Evolutionary conservation across 2,329 filamentous ascomycete species (phyloP), one percentile per base, ranked within the genome.

Genomic region (Didymella keratinophila): DNA sequence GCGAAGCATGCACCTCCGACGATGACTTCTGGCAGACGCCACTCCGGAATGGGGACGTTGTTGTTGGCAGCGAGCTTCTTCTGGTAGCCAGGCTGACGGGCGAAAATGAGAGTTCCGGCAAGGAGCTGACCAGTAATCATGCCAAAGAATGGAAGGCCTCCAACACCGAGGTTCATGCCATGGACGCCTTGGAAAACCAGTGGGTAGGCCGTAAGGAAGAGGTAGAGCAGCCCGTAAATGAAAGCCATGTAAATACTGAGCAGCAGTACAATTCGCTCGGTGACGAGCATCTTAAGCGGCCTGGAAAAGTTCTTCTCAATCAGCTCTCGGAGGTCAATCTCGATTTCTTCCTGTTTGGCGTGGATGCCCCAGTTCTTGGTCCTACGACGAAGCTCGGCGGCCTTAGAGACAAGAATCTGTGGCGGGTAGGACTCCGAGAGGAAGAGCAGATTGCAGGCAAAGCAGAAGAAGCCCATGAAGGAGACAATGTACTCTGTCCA

Each of bases 141-240:
- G 53, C 92, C 92, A 69, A 97, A 91, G 76, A 93, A 96, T 4
- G 92, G 87, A 2, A 97, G 82, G 2, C 92, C 92, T 11, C 88
- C 86, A 23, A 91, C 79, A 58, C 93, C 93, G 1, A 83, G 72
- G 39, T 81, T 86, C 80, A 95, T 89, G 62, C 84, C 82, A 75
- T 96, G 89, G 1, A 95, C 83, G 3, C 77, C 72, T 60, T 89
- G 83, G 79, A 95, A 96, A 41, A 96, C 89, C 43, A 95, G 84
- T 0, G 91, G 90, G 66, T 95, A 96, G 0, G 92, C 90, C 0
- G 91, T 93, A 52, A 97, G 81, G 80, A 94, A 95, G 21, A 95
- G 87, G 71, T 96, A 97, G 0, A 97, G 84, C 0, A 95, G 82
- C 2, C 84, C 89, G 70, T 93, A 78, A 44, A 77, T 76, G 60